Conservation (phyloP, 2,329 filamentous ascomycete genomes). For the Raffaelea ambrosiae region DNA sequence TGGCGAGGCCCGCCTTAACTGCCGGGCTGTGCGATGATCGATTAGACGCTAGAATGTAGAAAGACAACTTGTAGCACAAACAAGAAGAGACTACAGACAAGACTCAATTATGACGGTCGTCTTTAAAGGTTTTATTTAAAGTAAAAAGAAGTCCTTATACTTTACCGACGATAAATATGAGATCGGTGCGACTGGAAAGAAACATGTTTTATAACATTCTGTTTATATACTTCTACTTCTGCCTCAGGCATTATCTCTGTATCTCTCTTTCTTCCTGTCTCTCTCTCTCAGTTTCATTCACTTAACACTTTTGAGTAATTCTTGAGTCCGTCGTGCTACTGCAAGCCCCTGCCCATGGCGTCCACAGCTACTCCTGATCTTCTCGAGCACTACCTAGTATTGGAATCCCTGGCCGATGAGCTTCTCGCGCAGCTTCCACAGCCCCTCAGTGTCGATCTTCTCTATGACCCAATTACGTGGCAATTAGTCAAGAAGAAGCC, state of each 20-base stretch:
- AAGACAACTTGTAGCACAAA: neutral
- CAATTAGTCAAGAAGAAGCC: neutral
- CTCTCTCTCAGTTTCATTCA: too few species aligned
- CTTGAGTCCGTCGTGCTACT: too few species aligned
- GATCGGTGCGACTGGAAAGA: neutral
- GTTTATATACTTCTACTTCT: too few species aligned
- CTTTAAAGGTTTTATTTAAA: neutral
- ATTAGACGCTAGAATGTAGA: neutral
- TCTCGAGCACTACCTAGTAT: neutral
- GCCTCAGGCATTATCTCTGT: too few species aligned
- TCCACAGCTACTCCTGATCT: too few species aligned
- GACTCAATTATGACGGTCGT: neutral
- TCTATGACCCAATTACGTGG: conserved; percentile 16
- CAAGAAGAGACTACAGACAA: neutral
- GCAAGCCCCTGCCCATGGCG: too few species aligned
- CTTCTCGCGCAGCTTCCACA: conserved; percentile 33
- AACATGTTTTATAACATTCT: too few species aligned
- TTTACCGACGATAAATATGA: neutral
- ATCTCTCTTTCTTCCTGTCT: too few species aligned
- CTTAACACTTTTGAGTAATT: too few species aligned
- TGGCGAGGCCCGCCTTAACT: neutral
- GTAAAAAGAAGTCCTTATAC: neutral
- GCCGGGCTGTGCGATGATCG: neutral
- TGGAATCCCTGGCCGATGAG: conserved; percentile 28
- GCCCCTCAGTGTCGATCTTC: conserved; percentile 23